Base-by-base conservation (phyloP, 2,329 filamentous ascomycete genomes). In the Blastomyces parvus region DNA sequence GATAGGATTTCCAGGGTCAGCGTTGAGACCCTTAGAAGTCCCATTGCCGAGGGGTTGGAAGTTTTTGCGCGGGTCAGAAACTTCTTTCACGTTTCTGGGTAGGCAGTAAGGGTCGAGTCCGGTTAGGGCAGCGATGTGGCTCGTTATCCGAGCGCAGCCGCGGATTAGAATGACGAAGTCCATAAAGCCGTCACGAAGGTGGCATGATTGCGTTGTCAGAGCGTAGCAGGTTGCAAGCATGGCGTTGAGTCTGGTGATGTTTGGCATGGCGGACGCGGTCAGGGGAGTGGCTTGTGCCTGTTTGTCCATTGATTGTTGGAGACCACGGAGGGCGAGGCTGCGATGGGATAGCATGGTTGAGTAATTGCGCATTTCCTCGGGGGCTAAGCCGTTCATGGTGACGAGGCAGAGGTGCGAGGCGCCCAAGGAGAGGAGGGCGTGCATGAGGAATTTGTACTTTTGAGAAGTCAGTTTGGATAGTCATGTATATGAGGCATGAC, bases 151-250 rank as follows among this genome's bases (percentile, higher is more conserved):
- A 19, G 11, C 22, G 50, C 60, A 64, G 25, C 70, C 70, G 33
- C 70, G 66, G 19, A 72, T 67, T 63, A 72, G 69, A 60, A 69
- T 67, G 62, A 71, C 66, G 61, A 72, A 72, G 56, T 72, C 70
- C 19, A 63, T 55, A 14, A 72, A 61, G 9, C 69, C 70, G 57
- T 72, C 70, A 40, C 63, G 60, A 68, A 72, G 70, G 61, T 70
- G 69, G 27, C 64, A 67, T 1, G 70, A 65, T 62, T 72, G 70
- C 57, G 70, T 69, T 14, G 69, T 70, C 14, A 72, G 64, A 14
- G 69, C 68, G 56, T 72, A 72, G 61, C 69, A 71, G 22, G 69
- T 68, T 22, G 69, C 70, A n/a, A 72, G 67, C 69, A 72, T 68
- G 46, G 56, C 60, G n/a, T 64, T 61, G 14, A 64, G 40, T 46